Conservation (phyloP, 2,329 filamentous ascomycete genomes). For the Atkinsonella texensis region DNA sequence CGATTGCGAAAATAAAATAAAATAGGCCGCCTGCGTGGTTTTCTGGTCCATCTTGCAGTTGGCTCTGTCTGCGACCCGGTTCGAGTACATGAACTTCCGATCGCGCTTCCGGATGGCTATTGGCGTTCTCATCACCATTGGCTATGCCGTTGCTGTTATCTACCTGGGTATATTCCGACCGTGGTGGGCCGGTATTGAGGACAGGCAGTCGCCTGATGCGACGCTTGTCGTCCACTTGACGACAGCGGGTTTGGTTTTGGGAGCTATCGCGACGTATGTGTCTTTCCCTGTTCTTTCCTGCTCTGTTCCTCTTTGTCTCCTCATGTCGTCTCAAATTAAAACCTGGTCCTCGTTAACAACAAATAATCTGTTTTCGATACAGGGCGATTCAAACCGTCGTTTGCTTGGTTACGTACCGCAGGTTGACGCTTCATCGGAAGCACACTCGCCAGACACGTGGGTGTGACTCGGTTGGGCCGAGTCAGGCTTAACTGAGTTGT, state of each 20-base stretch:
- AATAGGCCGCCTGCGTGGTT: slow-evolving; percentile 1
- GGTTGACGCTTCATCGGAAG: slow-evolving; percentile 1
- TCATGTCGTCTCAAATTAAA: neutral
- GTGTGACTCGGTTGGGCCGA: too few species aligned
- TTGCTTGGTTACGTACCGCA: slow-evolving; percentile 3
- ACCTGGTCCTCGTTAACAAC: neutral
- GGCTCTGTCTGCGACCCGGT: neutral
- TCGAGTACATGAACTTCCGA: slow-evolving; percentile 7
- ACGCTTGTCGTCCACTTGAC: neutral
- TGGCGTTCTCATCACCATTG: slow-evolving; percentile 5
- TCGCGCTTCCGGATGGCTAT: slow-evolving; percentile 6
- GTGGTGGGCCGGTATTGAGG: slow-evolving; percentile 1
- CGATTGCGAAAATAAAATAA: neutral
- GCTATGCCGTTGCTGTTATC: slow-evolving; percentile 3
- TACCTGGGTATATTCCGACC: neutral
- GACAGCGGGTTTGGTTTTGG: neutral
- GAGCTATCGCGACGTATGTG: slow-evolving; percentile 1
- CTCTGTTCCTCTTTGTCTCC: neutral
- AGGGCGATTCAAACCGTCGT: slow-evolving; percentile 1
- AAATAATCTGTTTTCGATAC: neutral
- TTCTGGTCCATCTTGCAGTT: slow-evolving; percentile 6
- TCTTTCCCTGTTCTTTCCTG: too few species aligned
- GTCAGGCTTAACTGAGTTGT: too few species aligned
- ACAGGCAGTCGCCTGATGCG: neutral
- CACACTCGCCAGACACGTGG: neutral